Conservation (phyloP, 345 rosid genomes). For the Syzygium grande region DNA sequence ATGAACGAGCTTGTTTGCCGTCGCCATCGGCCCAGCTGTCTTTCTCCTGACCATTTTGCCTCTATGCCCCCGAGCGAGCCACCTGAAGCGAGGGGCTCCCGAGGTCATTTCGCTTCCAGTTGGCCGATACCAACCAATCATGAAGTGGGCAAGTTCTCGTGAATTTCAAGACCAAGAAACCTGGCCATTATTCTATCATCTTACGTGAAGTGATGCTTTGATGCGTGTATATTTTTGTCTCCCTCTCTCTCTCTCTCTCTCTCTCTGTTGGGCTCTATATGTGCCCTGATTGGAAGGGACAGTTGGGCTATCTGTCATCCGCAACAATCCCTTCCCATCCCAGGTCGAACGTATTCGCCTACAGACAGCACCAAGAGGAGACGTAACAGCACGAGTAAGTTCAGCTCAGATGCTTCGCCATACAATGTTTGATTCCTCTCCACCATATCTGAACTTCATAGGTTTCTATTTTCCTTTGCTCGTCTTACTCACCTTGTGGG, state of each 20-base stretch:
- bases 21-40: conserved; percentile 26
- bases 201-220: background rate
- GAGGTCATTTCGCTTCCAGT: background rate
- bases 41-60: background rate
- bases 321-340: background rate
- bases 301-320: background rate
- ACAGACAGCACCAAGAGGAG: background rate
- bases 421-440: background rate
- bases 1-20: background rate
- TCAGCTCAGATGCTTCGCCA: background rate
- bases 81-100: background rate
- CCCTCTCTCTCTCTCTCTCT: background rate
- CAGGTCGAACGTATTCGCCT: background rate
- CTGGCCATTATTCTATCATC: background rate
- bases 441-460: background rate
- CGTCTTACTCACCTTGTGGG: background rate
- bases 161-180: background rate
- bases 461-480: background rate
- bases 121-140: background rate
- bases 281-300: background rate
- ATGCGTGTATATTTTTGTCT: background rate
- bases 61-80: background rate
- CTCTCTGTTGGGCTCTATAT: background rate
- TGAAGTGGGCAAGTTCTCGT: background rate
- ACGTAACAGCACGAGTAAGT: background rate